Conservation (phyloP, 495 filamentous ascomycete species). For the Neurospora sp. region DNA sequence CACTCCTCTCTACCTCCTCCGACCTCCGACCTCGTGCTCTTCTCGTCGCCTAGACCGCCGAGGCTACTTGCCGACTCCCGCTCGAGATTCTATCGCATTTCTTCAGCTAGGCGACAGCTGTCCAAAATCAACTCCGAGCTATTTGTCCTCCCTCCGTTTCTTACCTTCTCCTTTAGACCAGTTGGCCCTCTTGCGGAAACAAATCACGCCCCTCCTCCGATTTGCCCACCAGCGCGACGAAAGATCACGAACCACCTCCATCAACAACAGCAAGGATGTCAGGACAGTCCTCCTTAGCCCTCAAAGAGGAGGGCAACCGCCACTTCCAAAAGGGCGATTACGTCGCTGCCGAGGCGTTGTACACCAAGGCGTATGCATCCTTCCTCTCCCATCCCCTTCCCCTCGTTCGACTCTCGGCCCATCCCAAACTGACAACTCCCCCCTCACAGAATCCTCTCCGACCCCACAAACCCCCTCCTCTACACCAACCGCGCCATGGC, state of each 20-base stretch:
- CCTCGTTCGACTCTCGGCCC: background rate
- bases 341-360: conserved; percentile 61
- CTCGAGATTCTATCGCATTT: background rate
- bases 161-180: background rate
- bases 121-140: background rate
- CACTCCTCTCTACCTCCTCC: background rate
- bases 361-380: conserved; percentile 69
- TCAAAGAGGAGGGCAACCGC: conserved; percentile 53
- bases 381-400: background rate
- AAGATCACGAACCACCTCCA: too few relatives aligned
- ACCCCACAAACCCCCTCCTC: conserved; percentile 50
- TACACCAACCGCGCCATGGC: conserved; percentile 89
- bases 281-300: conserved; percentile 1
- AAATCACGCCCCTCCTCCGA: too few relatives aligned
- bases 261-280: background rate
- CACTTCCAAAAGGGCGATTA: conserved; percentile 64
- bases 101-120: background rate
- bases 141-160: background rate
- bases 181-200: background rate
- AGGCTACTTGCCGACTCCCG: background rate
- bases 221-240: too few relatives aligned
- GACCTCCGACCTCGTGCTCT: background rate
- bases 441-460: conserved; percentile 38
- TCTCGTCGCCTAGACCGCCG: background rate
- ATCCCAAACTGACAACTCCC: background rate